phyloP scores from a whole-genome alignment of 1,284 basidiomycete genomes.

The Puccinia brachypodii region DNA sequence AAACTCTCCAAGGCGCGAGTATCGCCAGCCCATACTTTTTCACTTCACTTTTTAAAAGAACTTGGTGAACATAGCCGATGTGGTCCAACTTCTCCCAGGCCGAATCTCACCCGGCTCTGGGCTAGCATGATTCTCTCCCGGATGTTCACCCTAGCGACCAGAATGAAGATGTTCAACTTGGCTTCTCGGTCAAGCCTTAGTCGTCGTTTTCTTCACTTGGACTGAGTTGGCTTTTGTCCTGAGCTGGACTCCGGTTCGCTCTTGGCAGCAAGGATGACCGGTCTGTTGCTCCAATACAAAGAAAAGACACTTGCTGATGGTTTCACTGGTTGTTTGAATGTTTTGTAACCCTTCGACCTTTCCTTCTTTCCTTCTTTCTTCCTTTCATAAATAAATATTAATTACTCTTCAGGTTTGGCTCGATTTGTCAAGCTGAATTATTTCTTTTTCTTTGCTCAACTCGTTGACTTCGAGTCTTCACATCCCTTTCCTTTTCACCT shows the following conservation, averaged over 20 bases:
- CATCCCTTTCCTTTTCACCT: constrained; percentile 4
- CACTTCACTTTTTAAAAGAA: neutral
- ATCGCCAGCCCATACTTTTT: neutral
- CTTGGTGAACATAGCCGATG: neutral
- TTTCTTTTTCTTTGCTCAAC: neutral
- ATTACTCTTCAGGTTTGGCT: neutral
- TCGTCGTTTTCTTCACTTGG: neutral
- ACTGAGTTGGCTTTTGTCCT: neutral
- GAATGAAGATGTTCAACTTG: neutral
- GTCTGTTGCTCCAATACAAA: too few species aligned
- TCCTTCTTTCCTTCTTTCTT: too few species aligned
- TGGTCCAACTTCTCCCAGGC: neutral
- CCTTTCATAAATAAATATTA: too few species aligned
- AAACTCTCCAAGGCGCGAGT: neutral
- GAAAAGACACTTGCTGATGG: too few species aligned
- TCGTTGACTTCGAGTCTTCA: constrained; percentile 9
- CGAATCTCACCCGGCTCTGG: neutral
- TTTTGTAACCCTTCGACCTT: too few species aligned
- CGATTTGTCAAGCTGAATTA: neutral
- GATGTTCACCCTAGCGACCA: neutral
- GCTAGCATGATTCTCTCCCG: neutral
- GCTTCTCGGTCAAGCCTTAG: neutral
- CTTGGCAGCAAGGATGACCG: neutral
- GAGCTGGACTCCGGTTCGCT: neutral
- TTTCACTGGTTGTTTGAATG: too few species aligned